Percentiles rank a stretch among this genome's conserved stretches.
Conservation (phyloP, 805 yeast genomes). For the Yueomyces sp. region DNA sequence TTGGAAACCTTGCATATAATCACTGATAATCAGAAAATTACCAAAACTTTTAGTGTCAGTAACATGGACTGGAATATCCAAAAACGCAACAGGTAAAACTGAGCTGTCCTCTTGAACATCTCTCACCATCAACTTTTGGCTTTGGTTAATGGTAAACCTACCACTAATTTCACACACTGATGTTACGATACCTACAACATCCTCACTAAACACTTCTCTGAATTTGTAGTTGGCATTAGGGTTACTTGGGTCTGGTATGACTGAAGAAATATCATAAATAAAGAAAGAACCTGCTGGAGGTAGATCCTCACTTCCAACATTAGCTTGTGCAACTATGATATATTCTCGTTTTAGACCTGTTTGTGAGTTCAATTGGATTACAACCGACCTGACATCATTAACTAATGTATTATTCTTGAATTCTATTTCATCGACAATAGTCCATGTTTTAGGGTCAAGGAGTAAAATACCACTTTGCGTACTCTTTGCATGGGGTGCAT, state of each 20-base stretch:
- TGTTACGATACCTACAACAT: slow-evolving; percentile 73
- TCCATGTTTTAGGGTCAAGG: slow-evolving; percentile 65
- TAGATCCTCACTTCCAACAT: slow-evolving; percentile 65
- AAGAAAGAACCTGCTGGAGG: slow-evolving; percentile 68
- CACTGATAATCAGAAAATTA: slow-evolving; percentile 71
- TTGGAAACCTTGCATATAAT: slow-evolving; percentile 55
- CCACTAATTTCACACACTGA: slow-evolving; percentile 72
- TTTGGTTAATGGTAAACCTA: slow-evolving; percentile 70
- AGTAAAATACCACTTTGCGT: slow-evolving; percentile 50
- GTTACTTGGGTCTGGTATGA: slow-evolving; percentile 77
- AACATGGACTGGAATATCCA: slow-evolving; percentile 71
- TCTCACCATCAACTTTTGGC: slow-evolving; percentile 65
- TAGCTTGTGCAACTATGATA: slow-evolving; percentile 68
- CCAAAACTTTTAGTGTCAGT: slow-evolving; percentile 74
- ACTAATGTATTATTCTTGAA: slow-evolving; percentile 54
- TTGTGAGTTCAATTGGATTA: slow-evolving; percentile 26
- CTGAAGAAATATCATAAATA: slow-evolving; percentile 61
- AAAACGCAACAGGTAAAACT: slow-evolving; percentile 86
- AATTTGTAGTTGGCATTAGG: slow-evolving; percentile 76
- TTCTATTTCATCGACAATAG: slow-evolving; percentile 55
- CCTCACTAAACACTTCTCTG: slow-evolving; percentile 59
- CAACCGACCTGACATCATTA: slow-evolving; percentile 24
- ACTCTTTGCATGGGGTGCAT: slow-evolving; percentile 37
- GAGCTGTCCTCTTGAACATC: slow-evolving; percentile 75
- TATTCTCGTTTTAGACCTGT: slow-evolving; percentile 43